Evolutionary conservation across 352 stramenopile genomes (phyloP).

Genomic region (Phytophthora pistaciae): DNA sequence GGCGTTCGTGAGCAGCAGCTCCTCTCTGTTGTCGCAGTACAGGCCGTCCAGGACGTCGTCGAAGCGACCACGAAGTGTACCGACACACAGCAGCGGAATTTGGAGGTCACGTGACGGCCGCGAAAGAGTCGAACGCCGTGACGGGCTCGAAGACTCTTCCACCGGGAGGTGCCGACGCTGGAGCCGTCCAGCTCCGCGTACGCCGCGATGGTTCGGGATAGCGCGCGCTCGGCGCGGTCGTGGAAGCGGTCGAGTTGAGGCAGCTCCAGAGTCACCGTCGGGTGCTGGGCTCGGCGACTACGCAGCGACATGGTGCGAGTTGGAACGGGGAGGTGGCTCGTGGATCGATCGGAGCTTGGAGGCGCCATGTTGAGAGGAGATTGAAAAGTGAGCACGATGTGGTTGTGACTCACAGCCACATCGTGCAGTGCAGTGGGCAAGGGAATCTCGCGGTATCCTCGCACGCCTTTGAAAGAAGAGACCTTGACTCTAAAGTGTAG

Average conservation of each 20-base stretch:
- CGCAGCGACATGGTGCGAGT: slow-evolving; percentile 33
- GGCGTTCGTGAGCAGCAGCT: slow-evolving; percentile 39
- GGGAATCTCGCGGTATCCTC: neutral
- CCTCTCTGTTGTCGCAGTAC: slow-evolving; percentile 37
- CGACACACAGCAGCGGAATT: slow-evolving; percentile 34
- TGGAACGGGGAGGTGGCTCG: neutral
- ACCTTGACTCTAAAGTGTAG: slow-evolving; percentile 1
- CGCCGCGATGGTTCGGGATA: slow-evolving; percentile 44
- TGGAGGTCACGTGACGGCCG: slow-evolving; percentile 12
- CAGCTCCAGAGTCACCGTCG: slow-evolving; percentile 21
- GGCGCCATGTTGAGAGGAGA: neutral
- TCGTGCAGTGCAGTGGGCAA: too few species aligned
- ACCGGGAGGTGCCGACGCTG: slow-evolving; percentile 33
- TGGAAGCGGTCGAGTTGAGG: slow-evolving; percentile 53
- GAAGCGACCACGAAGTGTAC: slow-evolving; percentile 37
- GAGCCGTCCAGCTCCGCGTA: slow-evolving; percentile 33
- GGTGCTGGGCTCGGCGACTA: slow-evolving; percentile 31
- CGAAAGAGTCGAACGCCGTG: slow-evolving; percentile 38
- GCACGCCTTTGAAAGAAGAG: slow-evolving; percentile 1
- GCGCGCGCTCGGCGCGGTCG: slow-evolving; percentile 37
- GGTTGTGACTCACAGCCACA: too few species aligned
- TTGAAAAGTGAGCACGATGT: neutral
- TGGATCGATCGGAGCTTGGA: neutral
- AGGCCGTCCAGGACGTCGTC: slow-evolving; percentile 49
- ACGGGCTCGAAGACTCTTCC: slow-evolving; percentile 36